Percentiles rank a stretch among this genome's conserved stretches.
phyloP scores from a whole-genome alignment of 371 early-diverging fungal species.

The Apophysomyces variabilis region DNA sequence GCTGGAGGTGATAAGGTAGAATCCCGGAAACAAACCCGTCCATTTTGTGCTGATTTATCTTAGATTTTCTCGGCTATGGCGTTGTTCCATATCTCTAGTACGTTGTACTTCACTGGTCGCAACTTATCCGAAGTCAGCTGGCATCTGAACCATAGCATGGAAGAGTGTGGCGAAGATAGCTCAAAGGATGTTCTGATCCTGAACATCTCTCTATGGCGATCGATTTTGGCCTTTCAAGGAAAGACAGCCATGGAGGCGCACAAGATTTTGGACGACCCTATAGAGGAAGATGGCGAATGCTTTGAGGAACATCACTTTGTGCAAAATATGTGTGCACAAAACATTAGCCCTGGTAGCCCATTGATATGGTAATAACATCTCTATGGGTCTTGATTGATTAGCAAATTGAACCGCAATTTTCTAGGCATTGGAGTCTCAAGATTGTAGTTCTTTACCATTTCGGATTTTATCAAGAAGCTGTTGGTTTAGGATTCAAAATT shows the following conservation, averaged over 20 bases:
- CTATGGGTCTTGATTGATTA: too few species aligned
- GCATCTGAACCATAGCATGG: constrained; percentile 38
- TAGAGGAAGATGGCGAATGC: constrained; percentile 14
- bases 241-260: constrained; percentile 35
- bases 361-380: constrained; percentile 35
- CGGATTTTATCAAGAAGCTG: constrained; percentile 42
- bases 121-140: constrained; percentile 39
- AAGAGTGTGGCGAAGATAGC: constrained; percentile 34
- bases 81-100: constrained; percentile 37
- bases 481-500: constrained; percentile 40
- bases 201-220: constrained; percentile 37
- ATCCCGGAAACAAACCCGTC: not conserved
- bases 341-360: constrained; percentile 38
- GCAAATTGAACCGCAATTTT: not conserved
- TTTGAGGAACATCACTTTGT: constrained; percentile 40
- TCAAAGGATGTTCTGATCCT: constrained; percentile 34
- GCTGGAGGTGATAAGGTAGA: constrained; percentile 48
- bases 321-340: constrained; percentile 32
- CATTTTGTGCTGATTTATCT: not conserved
- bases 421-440: constrained; percentile 43
- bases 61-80: constrained; percentile 45
- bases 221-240: constrained; percentile 47
- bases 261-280: constrained; percentile 32
- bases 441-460: constrained; percentile 50
- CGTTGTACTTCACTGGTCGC: constrained; percentile 39